phyloP scores from a whole-genome alignment of 305 asterid genomes.

The Solanum hybrid region DNA sequence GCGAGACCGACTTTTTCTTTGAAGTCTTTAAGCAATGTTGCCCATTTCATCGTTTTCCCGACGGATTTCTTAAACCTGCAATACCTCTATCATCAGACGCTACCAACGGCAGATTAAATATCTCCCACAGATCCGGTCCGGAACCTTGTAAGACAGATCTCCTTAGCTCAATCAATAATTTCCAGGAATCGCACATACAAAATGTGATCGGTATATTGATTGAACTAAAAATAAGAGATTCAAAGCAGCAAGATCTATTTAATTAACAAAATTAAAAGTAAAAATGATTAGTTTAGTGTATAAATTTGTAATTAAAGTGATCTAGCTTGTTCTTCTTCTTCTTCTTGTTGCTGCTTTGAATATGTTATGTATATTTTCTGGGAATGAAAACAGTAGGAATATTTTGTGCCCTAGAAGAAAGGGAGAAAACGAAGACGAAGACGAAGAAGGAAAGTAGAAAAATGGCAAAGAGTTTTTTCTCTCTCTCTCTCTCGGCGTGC shows the following conservation, averaged over 20 bases:
- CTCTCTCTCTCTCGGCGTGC: conserved; percentile 4
- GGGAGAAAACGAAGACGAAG: conserved; percentile 12
- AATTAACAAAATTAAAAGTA: background rate
- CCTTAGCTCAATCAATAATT: conserved; percentile 35
- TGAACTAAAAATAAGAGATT: conserved; percentile 8
- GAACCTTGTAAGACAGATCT: conserved; percentile 50
- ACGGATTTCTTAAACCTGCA: conserved; percentile 50
- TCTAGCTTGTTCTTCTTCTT: conserved; percentile 4
- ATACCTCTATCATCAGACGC: conserved; percentile 57
- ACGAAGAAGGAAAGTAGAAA: conserved; percentile 19
- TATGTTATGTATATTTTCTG: background rate
- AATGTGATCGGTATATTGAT: conserved; percentile 14
- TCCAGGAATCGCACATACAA: background rate
- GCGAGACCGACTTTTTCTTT: conserved; percentile 89
- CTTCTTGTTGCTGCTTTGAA: background rate
- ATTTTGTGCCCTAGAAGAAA: conserved; percentile 43
- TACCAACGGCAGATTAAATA: conserved; percentile 12
- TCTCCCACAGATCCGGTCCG: conserved; percentile 45
- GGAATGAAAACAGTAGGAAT: background rate
- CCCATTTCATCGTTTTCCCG: conserved; percentile 88
- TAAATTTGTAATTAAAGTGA: background rate
- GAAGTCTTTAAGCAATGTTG: conserved; percentile 86
- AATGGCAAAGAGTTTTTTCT: conserved; percentile 22
- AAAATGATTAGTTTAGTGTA: background rate
- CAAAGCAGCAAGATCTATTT: conserved; percentile 52